Percentiles rank a stretch among this genome's conserved stretches.
phyloP scores from a whole-genome alignment of 1,139 yeast species.

The Pneumocystis sp. region DNA sequence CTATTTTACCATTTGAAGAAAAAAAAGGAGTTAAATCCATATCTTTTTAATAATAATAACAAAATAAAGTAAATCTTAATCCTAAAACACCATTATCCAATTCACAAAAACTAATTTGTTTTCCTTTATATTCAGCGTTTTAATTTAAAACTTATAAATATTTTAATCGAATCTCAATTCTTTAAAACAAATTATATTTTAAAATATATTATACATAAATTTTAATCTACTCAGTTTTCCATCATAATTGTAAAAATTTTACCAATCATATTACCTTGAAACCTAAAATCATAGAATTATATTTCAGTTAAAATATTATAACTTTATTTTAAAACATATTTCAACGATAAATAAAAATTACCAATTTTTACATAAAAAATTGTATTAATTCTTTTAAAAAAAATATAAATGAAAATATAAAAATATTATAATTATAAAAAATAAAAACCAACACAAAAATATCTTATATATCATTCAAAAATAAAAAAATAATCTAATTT shows the following conservation, averaged over 20 bases:
- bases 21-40: neutral
- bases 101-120: neutral
- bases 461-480: neutral
- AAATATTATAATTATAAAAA: neutral
- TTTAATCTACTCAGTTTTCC: too few relatives aligned
- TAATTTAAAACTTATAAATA: neutral
- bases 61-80: neutral
- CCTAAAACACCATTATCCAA: neutral
- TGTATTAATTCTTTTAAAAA: neutral
- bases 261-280: neutral
- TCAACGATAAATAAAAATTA: neutral
- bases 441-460: neutral
- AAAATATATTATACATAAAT: too few relatives aligned
- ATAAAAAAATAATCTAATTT: too few relatives aligned
- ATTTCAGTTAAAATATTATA: neutral
- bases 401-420: neutral
- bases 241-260: too few relatives aligned
- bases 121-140: neutral
- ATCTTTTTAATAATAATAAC: neutral
- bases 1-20: neutral
- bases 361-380: neutral
- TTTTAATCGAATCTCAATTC: neutral
- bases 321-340: neutral
- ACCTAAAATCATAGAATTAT: neutral
- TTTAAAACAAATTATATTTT: neutral